phyloP scores from a whole-genome alignment of 1,284 basidiomycete genomes.

The Apiotrichum siamense region DNA sequence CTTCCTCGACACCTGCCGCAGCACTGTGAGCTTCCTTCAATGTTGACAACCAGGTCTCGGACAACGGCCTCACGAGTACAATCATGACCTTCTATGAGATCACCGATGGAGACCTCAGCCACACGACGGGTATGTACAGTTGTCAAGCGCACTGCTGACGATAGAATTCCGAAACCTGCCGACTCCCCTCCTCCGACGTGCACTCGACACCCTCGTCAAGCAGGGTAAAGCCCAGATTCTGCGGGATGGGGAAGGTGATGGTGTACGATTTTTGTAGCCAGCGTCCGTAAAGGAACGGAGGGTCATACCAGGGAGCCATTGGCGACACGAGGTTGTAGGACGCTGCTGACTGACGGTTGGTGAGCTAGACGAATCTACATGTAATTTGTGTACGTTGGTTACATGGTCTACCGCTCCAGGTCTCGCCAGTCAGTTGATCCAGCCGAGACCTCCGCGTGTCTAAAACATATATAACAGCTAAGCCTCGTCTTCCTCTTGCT shows the following conservation, averaged over 20 bases:
- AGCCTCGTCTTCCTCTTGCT: conserved; percentile 35
- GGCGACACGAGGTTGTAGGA: no score
- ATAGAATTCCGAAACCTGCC: conserved; percentile 51
- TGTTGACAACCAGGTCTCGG: conserved; percentile 40
- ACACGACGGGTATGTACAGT: conserved; percentile 37
- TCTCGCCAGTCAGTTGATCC: no score
- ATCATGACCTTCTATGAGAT: conserved; percentile 56
- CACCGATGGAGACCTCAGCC: conserved; percentile 50
- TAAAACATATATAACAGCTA: neutral
- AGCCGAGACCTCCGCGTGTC: no score
- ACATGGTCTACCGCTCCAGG: no score
- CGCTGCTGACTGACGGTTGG: no score
- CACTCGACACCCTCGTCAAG: conserved; percentile 50
- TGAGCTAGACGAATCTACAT: no score
- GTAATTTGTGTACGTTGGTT: no score
- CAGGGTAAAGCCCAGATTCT: conserved; percentile 52
- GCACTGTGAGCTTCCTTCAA: neutral
- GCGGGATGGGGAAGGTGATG: conserved; percentile 48
- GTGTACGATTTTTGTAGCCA: conserved; percentile 51
- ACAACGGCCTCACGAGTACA: conserved; percentile 50
- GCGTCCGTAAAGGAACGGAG: no score
- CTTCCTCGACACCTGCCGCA: neutral
- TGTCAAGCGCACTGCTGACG: neutral
- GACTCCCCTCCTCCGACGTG: conserved; percentile 44
- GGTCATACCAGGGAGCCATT: no score